Evolutionary conservation across 2,329 filamentous ascomycete genomes (phyloP), one percentile per base, ranked within the genome.

Genomic region (Xylaria hypoxylon): DNA sequence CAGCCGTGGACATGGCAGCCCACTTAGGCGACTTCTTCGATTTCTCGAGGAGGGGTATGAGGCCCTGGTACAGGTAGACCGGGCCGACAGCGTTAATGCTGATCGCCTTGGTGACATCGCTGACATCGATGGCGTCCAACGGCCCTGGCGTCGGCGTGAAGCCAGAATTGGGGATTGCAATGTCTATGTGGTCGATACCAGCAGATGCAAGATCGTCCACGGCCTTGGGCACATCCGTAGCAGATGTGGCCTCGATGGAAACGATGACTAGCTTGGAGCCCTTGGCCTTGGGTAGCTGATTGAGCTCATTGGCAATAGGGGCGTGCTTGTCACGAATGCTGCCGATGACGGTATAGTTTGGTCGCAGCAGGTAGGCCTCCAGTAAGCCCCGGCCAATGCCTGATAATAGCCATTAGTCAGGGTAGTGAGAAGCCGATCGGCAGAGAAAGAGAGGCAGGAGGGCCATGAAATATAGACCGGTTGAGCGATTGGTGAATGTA

Each of bases 11-110:
- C 13, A 64, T 45, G 26, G 55, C 22, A 5, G 35, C 33, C 45
- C 55, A 64, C 38, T 40, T 53, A 8, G 62, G 45, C 24, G 44
- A 26, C 11, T 31, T 48, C 7, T 22, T 33, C 2, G 55, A 76
- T 31, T 72, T 68, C 17, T 68, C 65, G 44, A 72, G 70, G 3
- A 73, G 52, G 24, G 68, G 70, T n/a, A 65, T 62, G 22, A 71
- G 59, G 6, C 67, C 68, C 42, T 73, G 26, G 24, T 26, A 64
- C 2, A 64, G 61, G 1, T 31, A n/a, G 10, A 64, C 8, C 1
- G 57, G 44, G 22, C 17, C 42, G 19, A 28, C 31, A 6, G 57
- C 45, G 19, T 51, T 51, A 22, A 40, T 28, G 5, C 26, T 22
- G 31, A 51, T n/a, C 3, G 19, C 11, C 3, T 28, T 35, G 13